phyloP scores from a whole-genome alignment of 2,329 filamentous ascomycete species.

The Aspergillus nomiae region DNA sequence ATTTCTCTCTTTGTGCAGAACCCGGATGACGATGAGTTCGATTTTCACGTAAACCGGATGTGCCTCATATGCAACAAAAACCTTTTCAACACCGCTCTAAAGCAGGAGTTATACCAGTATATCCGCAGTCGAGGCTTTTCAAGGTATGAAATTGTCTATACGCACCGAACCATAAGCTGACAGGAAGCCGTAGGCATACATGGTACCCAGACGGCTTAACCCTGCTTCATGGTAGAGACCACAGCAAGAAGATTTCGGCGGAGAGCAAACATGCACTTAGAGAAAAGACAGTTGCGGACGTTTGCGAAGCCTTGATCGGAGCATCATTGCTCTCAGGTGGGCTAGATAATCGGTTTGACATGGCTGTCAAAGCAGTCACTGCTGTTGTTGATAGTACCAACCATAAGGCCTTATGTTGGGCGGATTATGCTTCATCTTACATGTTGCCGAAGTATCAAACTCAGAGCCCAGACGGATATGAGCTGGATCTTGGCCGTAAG shows the following conservation, averaged over 20 bases:
- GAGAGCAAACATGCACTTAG: constrained; percentile 65
- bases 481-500: constrained; percentile 67
- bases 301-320: constrained; percentile 91
- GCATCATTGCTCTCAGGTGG: constrained; percentile 68
- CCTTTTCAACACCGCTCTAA: constrained; percentile 73
- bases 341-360: constrained; percentile 54
- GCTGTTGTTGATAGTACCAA: constrained; percentile 66
- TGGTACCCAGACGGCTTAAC: constrained; percentile 88
- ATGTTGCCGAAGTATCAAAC: constrained; percentile 70
- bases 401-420: constrained; percentile 70
- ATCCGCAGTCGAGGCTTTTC: constrained; percentile 83
- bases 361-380: constrained; percentile 61
- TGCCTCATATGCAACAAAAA: constrained; percentile 88
- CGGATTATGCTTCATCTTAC: constrained; percentile 73
- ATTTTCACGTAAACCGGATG: constrained; percentile 91
- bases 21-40: constrained; percentile 77
- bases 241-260: constrained; percentile 49
- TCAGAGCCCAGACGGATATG: constrained; percentile 62
- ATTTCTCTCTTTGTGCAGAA: constrained; percentile 79
- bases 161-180: constrained; percentile 1
- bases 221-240: constrained; percentile 71
- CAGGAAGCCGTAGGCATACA: constrained; percentile 54
- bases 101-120: constrained; percentile 68
- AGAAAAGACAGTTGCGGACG: constrained; percentile 91
- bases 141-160: constrained; percentile 47